Percentiles rank a stretch among this genome's conserved stretches.
Evolutionary conservation across 192 early-diverging fungal genomes (phyloP).

Genomic region (Paraglomus brasilianum): DNA sequence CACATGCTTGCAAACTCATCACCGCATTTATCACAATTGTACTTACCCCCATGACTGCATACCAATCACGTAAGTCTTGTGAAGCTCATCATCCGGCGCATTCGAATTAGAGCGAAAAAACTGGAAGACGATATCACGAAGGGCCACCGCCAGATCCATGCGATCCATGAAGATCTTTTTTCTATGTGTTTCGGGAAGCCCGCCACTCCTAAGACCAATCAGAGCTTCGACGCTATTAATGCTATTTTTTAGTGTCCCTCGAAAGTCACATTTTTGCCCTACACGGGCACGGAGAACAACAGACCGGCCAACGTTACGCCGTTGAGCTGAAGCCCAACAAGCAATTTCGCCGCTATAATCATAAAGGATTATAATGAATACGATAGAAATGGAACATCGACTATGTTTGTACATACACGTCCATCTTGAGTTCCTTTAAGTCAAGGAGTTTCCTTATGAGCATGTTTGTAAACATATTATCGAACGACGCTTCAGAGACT

Average conservation of each 20-base stretch:
- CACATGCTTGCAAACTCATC: background rate
- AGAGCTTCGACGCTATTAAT: conserved; percentile 4
- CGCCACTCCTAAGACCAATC: conserved; percentile 19
- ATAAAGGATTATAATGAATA: no score
- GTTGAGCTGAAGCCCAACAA: conserved; percentile 20
- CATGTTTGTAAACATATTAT: background rate
- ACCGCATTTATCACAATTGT: no score
- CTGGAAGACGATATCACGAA: conserved; percentile 28
- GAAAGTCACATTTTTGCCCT: conserved; percentile 23
- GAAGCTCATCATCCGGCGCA: conserved; percentile 27
- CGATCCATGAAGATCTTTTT: conserved; percentile 11
- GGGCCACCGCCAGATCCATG: conserved; percentile 12
- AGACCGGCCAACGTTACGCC: background rate
- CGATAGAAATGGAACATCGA: background rate
- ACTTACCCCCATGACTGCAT: conserved; percentile 33
- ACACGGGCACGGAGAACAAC: conserved; percentile 6
- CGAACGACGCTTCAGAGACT: background rate
- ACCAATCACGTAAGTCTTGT: conserved; percentile 28
- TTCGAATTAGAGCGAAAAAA: conserved; percentile 29
- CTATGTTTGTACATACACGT: background rate
- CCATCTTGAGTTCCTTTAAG: background rate
- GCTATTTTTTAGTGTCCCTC: conserved; percentile 19
- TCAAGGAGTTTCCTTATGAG: background rate
- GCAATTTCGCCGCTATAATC: conserved; percentile 24
- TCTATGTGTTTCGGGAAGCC: conserved; percentile 7